Evolutionary conservation across 345 rosid species (phyloP).

Genomic region (Firmiana major): DNA sequence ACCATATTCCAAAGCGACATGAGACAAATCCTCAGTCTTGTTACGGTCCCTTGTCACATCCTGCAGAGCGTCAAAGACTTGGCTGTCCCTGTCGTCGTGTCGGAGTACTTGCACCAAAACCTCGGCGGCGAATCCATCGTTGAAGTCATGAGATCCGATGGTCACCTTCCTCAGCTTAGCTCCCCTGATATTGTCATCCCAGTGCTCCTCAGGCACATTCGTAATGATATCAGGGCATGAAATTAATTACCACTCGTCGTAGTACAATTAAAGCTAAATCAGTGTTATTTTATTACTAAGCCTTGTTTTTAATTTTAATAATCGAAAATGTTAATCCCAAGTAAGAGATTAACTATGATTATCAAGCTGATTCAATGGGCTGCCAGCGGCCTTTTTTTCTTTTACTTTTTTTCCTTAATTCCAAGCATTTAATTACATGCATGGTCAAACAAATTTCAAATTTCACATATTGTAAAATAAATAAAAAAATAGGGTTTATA

Average conservation of each 20-base stretch:
- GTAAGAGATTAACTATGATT: neutral
- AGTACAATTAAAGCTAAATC: neutral
- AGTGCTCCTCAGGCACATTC: constrained; percentile 70
- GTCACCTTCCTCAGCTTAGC: constrained; percentile 95
- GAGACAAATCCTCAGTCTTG: constrained; percentile 52
- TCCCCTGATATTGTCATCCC: constrained; percentile 84
- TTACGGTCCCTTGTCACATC: constrained; percentile 80
- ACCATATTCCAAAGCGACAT: constrained; percentile 76
- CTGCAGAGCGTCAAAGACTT: constrained; percentile 79
- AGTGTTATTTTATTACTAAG: neutral
- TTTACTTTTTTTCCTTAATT: neutral
- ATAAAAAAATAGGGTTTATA: too few species aligned
- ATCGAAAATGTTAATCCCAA: constrained; percentile 3
- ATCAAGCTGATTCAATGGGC: neutral
- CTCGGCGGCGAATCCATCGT: constrained; percentile 70
- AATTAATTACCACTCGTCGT: too few species aligned
- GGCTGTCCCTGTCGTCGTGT: constrained; percentile 75
- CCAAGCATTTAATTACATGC: neutral
- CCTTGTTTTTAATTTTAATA: neutral
- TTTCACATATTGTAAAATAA: too few species aligned
- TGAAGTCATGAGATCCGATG: constrained; percentile 77
- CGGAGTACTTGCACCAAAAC: constrained; percentile 71
- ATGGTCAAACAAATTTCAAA: too few species aligned
- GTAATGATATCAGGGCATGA: constrained; percentile 44
- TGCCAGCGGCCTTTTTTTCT: neutral